phyloP scores from a whole-genome alignment of 805 yeast species.

The Peterozyma toletana region DNA sequence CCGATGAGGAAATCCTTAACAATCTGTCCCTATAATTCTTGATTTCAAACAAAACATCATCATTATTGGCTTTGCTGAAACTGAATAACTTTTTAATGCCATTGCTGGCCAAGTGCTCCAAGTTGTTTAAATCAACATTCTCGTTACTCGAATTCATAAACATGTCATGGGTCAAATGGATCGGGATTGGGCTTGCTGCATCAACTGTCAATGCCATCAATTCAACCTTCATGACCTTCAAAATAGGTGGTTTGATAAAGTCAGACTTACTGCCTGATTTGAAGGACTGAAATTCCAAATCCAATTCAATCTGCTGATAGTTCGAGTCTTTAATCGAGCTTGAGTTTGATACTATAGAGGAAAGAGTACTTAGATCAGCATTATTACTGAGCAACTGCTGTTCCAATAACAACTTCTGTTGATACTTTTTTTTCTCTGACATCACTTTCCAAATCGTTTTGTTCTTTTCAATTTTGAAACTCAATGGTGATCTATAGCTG shows the following conservation, averaged over 20 bases:
- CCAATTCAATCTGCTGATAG: slow-evolving; percentile 1
- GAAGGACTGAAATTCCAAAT: slow-evolving; percentile 5
- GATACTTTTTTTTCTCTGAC: slow-evolving; percentile 5
- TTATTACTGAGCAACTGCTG: slow-evolving; percentile 1
- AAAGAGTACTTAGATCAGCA: no score
- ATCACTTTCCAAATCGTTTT: slow-evolving; percentile 7
- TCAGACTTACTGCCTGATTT: neutral
- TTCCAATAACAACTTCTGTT: neutral
- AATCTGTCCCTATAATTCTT: slow-evolving; percentile 6
- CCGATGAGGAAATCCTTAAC: slow-evolving; percentile 2
- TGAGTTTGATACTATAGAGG: neutral
- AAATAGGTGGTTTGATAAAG: slow-evolving; percentile 5
- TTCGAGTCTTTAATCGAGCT: neutral
- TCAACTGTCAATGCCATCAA: slow-evolving; percentile 4
- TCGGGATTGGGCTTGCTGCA: slow-evolving; percentile 6
- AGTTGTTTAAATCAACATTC: slow-evolving; percentile 5
- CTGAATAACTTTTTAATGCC: slow-evolving; percentile 4
- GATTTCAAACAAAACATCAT: slow-evolving; percentile 5
- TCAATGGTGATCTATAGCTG: slow-evolving; percentile 5
- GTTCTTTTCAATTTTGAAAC: neutral
- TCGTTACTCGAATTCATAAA: slow-evolving; percentile 7
- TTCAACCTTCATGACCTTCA: slow-evolving; percentile 1
- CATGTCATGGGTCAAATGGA: slow-evolving; percentile 5
- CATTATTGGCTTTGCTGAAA: slow-evolving; percentile 5
- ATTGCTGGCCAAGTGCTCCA: neutral